Percentiles rank a stretch among this genome's conserved stretches.
phyloP scores from a whole-genome alignment of 2,329 filamentous ascomycete species.

The Sporothrix pallida region DNA sequence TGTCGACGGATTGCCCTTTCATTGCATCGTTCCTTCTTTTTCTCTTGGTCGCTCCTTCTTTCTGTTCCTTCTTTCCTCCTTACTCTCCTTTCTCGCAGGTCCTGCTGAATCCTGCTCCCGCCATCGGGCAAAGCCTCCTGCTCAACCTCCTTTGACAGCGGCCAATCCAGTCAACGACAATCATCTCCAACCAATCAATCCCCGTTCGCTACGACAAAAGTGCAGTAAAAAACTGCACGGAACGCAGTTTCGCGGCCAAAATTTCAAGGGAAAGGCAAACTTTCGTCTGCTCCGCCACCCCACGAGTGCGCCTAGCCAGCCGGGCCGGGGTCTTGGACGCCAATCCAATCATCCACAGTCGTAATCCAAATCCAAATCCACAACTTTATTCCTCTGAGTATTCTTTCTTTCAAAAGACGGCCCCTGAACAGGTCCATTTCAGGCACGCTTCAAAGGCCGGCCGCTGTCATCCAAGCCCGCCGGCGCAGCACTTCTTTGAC shows the following conservation, averaged over 20 bases:
- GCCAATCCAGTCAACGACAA: too few species aligned
- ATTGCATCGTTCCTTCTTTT: background rate
- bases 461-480: background rate
- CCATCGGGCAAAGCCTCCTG: constrained; percentile 20
- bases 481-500: background rate
- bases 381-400: background rate
- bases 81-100: background rate
- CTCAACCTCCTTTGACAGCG: background rate
- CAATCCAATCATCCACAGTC: background rate
- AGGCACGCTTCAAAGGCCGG: background rate
- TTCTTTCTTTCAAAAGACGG: background rate
- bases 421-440: background rate
- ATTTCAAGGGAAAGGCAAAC: constrained; percentile 1
- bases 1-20: background rate
- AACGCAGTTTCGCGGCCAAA: too few species aligned
- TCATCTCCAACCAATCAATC: background rate
- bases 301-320: constrained; percentile 11
- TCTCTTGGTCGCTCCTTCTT: background rate
- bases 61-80: background rate
- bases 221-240: background rate
- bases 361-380: background rate
- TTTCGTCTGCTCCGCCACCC: constrained; percentile 29
- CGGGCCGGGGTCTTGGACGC: background rate
- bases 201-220: background rate
- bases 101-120: constrained; percentile 10